Evolutionary conservation across 495 filamentous ascomycete genomes (phyloP).

Genomic region (Articulospora tetracladia): DNA sequence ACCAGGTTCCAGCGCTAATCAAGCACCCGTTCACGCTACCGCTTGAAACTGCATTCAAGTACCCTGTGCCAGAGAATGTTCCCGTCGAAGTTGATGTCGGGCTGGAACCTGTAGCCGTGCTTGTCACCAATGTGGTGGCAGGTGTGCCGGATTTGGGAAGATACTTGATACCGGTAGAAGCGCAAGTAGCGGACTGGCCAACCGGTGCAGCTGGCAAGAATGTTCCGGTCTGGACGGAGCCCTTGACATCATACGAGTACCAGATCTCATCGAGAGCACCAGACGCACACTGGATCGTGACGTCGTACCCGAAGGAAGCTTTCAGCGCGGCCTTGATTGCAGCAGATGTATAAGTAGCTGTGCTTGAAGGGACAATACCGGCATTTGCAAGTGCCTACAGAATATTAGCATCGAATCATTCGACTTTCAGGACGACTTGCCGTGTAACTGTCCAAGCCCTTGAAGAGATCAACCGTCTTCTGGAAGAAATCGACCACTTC

Average conservation of each 20-base stretch:
- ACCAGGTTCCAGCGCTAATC: slow-evolving; percentile 69
- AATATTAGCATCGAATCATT: not conserved
- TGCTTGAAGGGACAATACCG: slow-evolving; percentile 53
- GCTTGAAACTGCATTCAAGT: slow-evolving; percentile 50
- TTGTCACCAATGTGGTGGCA: slow-evolving; percentile 6
- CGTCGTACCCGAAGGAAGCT: slow-evolving; percentile 46
- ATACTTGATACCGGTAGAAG: slow-evolving; percentile 53
- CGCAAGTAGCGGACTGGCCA: slow-evolving; percentile 60
- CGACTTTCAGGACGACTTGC: slow-evolving; percentile 27
- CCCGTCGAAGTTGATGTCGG: slow-evolving; percentile 10
- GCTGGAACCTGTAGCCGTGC: slow-evolving; percentile 2
- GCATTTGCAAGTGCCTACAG: slow-evolving; percentile 49
- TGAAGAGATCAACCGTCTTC: slow-evolving; percentile 48
- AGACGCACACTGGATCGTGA: slow-evolving; percentile 55
- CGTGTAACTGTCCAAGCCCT: slow-evolving; percentile 56
- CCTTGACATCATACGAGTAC: slow-evolving; percentile 69
- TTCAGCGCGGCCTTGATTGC: slow-evolving; percentile 56
- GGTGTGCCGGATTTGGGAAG: slow-evolving; percentile 49
- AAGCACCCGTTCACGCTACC: slow-evolving; percentile 60
- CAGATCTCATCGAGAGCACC: slow-evolving; percentile 60
- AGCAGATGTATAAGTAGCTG: slow-evolving; percentile 52
- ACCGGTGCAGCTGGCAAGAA: slow-evolving; percentile 60
- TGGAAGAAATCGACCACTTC: slow-evolving; percentile 50
- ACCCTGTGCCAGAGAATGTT: slow-evolving; percentile 48
- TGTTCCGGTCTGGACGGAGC: slow-evolving; percentile 57